phyloP scores from a whole-genome alignment of 768 basidiomycete species.

The Tulasnella sp. region DNA sequence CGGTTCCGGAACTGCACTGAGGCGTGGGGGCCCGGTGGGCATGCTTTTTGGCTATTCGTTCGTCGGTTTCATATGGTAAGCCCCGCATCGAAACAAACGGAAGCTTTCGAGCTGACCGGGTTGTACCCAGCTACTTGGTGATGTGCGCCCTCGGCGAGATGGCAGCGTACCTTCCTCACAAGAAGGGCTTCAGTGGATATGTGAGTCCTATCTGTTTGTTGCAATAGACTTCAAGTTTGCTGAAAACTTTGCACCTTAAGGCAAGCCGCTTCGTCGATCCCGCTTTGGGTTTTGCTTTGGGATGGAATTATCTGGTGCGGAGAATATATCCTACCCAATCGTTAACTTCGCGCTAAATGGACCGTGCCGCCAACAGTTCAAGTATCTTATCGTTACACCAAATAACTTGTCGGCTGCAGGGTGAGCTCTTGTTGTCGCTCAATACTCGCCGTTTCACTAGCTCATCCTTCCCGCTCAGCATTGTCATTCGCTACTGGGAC shows the following conservation, averaged over 20 bases:
- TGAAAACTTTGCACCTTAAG: neutral
- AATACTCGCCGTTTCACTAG: neutral
- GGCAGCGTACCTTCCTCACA: constrained; percentile 32
- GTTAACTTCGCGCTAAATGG: constrained; percentile 19
- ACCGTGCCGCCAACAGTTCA: constrained; percentile 4
- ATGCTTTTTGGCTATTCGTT: constrained; percentile 3
- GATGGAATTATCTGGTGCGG: constrained; percentile 43
- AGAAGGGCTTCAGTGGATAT: constrained; percentile 36
- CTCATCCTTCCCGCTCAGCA: constrained; percentile 24
- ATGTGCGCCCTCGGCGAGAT: constrained; percentile 43
- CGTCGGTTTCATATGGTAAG: constrained; percentile 7
- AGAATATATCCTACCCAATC: neutral
- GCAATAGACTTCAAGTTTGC: neutral
- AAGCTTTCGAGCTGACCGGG: neutral
- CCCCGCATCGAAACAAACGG: too few relatives aligned
- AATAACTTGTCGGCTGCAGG: constrained; percentile 9
- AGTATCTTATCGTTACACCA: constrained; percentile 44
- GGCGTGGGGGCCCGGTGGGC: constrained; percentile 28
- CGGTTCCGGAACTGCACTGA: constrained; percentile 44
- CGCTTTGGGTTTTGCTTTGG: constrained; percentile 54
- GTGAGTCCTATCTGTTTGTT: neutral
- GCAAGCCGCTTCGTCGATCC: constrained; percentile 57
- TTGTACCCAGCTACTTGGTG: constrained; percentile 28
- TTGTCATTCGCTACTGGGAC: constrained; percentile 41
- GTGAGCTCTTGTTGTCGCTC: neutral